Percentiles rank a stretch among this genome's conserved stretches.
Conservation (phyloP, 169 alveolate genomes). For the Plasmodium vivax region DNA sequence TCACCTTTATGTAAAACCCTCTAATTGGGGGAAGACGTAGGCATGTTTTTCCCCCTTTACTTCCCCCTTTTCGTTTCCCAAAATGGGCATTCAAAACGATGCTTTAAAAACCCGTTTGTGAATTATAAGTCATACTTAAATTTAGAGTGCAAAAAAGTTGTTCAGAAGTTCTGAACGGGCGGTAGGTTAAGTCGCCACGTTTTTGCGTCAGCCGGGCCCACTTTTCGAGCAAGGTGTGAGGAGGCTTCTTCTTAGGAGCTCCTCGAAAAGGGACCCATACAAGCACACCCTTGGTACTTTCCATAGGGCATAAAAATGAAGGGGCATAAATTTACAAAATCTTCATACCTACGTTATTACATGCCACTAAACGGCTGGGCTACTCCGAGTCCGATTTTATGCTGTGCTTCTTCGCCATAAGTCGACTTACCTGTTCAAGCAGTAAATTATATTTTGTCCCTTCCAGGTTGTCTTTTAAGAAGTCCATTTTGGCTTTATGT, state of each 20-base stretch:
- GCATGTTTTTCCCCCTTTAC: background rate
- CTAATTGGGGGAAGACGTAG: background rate
- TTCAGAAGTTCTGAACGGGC: background rate
- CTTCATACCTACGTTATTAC: background rate
- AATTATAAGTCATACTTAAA: background rate
- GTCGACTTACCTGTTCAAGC: slow-evolving; percentile 18
- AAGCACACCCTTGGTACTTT: background rate
- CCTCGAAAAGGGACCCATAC: background rate
- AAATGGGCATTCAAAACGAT: background rate
- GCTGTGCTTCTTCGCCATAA: slow-evolving; percentile 25
- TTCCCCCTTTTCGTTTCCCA: background rate
- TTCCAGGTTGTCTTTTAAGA: slow-evolving; percentile 43
- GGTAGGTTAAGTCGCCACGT: background rate
- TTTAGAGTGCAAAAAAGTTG: background rate
- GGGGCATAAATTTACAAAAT: background rate
- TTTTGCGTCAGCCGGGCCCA: background rate
- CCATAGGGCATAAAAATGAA: background rate
- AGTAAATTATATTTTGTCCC: slow-evolving; percentile 33
- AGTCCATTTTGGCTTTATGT: slow-evolving; percentile 19
- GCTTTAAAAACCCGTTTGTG: background rate
- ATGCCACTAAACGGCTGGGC: background rate
- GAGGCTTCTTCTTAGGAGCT: background rate
- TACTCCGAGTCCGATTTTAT: slow-evolving; percentile 51
- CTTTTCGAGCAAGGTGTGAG: background rate
- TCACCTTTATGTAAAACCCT: background rate